Base-by-base conservation (phyloP, 352 stramenopile species). In the Saprolegnia parasitica region DNA sequence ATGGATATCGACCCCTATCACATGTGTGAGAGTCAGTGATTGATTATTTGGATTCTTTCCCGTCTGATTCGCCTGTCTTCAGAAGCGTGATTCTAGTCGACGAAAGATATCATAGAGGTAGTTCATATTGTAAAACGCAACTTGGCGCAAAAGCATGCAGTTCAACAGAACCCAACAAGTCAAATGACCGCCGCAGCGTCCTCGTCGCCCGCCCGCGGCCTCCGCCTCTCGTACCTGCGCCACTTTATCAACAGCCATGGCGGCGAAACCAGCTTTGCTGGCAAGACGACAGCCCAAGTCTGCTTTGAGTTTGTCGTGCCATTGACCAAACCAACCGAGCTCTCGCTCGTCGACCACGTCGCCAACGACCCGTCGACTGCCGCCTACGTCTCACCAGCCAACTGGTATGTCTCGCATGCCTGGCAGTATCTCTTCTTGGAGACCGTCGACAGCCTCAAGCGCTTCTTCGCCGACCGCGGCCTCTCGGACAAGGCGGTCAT, bases 321-420 rank as follows among this genome's bases (percentile, higher is more conserved):
- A 24, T 32, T 32, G 3, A 58, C 50, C 16, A 18, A 18, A 20
- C 16, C 15, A 18, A 32, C 50, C 15, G 26, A 58, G 50, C 15
- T 18, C n/a, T 58, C 50, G 50, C 15, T 58, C 50, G 50, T 58
- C 50, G 26, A 58, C 50, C 50, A 58, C 21, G 50, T 58, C 29
- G 29, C 29, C 29, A 35, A 35, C 29, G 29, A 35, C 29, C 29
- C 29, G 5, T 6, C 5, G 29, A 35, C 29, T 5, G 29, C 29
- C 5, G 2, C 29, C 2, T 35, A 6, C 29, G 29, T 35, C 5
- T 2, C 2, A 2, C 24, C 37, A 15, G 56, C 56, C 40, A 39
- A 65, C 16, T 65, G 56, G 56, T 65, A 50, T 24, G 40, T 65
- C 18, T 65, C 18, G 21, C 56, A 65, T 50, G 29, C 18, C 18